Base-by-base conservation (phyloP, 2,329 filamentous ascomycete genomes). In the Neocatenulostroma microsporum region DNA sequence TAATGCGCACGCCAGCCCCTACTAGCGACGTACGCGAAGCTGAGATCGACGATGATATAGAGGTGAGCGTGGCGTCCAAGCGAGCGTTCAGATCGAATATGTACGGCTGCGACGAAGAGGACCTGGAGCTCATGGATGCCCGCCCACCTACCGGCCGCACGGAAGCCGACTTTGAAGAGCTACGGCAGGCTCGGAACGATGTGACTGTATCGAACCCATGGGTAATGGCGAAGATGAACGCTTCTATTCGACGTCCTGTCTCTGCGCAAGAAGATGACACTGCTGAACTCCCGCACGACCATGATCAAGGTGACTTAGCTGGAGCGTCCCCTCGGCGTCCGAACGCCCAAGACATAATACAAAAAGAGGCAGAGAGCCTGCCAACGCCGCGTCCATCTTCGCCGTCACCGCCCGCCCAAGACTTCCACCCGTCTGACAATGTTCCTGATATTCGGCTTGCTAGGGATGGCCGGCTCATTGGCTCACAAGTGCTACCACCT, bases 151-250 rank as follows among this genome's bases (percentile, higher is more conserved):
- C 40, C 15, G 42, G 41, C 7, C 28, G 37, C 4, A 43, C 38
- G 2, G 45, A 49, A 24, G 43, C 34, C n/a, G 51, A 56, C 15
- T 53, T 61, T 6, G 52, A 52, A 23, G 54, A 59, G 35, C 40
- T 54, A 17, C 49, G 55, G 21, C 53, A 58, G 25, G 56, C 48
- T 15, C 49, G 43, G 3, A 57, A 46, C 30, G 55, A 61, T 36
- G 46, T 55, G 18, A 52, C 44, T 3, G 36, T 64, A 4, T 66
- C 61, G 1, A 72, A 72, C 41, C 69, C 69, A 2, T 72, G 67
- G 67, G 64, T 63, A 0, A 59, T 68, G 28, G 67, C 69, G 17
- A 68, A 64, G 40, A 62, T 72, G 57, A 69, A 70, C 30, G 36
- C 50, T 24, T 30, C 31, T 10, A 24, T 28, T 15, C 36, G 40